phyloP scores from a whole-genome alignment of 805 yeast genomes.

The Cyberlindnera mississippiensis region DNA sequence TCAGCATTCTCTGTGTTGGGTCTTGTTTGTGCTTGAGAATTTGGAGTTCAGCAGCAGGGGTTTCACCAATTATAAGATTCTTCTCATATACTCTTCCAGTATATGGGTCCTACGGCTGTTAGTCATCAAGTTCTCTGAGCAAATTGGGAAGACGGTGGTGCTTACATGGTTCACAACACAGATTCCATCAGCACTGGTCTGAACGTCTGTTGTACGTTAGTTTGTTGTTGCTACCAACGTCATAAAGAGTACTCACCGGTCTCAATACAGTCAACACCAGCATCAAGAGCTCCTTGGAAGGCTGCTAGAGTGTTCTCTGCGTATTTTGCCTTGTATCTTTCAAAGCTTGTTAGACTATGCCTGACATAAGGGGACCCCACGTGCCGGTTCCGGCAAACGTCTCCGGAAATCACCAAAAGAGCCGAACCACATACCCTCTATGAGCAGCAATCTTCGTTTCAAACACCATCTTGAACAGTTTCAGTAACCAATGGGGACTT shows the following conservation, averaged over 20 bases:
- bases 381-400: too few relatives aligned
- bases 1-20: slow-evolving; percentile 36
- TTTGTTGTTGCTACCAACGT: not conserved
- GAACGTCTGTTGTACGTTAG: slow-evolving; percentile 37
- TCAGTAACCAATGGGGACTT: too few relatives aligned
- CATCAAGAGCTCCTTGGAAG: slow-evolving; percentile 43
- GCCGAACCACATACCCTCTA: slow-evolving; percentile 14
- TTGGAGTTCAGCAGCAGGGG: slow-evolving; percentile 34
- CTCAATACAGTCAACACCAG: slow-evolving; percentile 43
- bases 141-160: not conserved
- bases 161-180: slow-evolving; percentile 46
- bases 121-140: not conserved
- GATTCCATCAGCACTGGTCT: slow-evolving; percentile 48
- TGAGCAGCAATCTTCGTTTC: slow-evolving; percentile 14
- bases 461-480: not conserved
- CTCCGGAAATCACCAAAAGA: not conserved
- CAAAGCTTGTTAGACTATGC: too few relatives aligned
- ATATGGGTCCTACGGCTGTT: slow-evolving; percentile 33
- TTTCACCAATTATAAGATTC: slow-evolving; percentile 34
- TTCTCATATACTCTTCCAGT: slow-evolving; percentile 47
- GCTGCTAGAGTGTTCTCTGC: slow-evolving; percentile 47
- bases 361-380: too few relatives aligned
- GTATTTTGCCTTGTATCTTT: slow-evolving; percentile 33
- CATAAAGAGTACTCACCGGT: slow-evolving; percentile 27
- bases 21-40: slow-evolving; percentile 33